Base-by-base conservation (phyloP, 352 stramenopile genomes). In the Globisporangium carolinianum region DNA sequence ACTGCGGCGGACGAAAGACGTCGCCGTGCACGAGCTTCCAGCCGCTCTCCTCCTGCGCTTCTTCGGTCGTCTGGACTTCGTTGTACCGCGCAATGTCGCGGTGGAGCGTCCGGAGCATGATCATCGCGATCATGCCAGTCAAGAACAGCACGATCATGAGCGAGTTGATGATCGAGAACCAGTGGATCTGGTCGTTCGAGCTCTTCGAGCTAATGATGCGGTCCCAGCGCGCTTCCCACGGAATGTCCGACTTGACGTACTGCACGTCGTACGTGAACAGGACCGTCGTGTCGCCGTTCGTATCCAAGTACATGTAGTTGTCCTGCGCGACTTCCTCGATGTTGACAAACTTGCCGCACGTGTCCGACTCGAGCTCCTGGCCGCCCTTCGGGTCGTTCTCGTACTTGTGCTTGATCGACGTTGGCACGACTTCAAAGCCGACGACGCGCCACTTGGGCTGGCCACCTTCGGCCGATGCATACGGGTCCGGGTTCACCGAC, bases 101-200 rank as follows among this genome's bases (percentile, higher is more conserved):
- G 62, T 97, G 91, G n/a, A 99, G 86, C 41, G 97, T 99, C 48
- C 97, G 93, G 53, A 99, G 79, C 91, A 99, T 98, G 75, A 99
- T 99, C 79, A 98, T 99, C 35, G 94, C 97, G 48, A 99, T 98
- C 66, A 99, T 98, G 60, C 95, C 96, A 6, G 96, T 99, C 50
- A 99, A 84, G 79, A 99, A 99, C 7, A 99, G 75, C 47, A 99
- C 97, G 69, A 99, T 99, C 95, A 99, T 98, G 56, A 99, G 87
- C 53, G 93, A 99, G 80, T 99, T 99, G 63, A 99, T 96, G 75
- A 99, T 99, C 60, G 94, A 97, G 79, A 99, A 99, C 80, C 97
- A 99, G 71, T 98, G 97, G 67, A 99, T 98, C 80, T 98, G 96
- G 67, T 99, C 96, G 71, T 99, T 97, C 46, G 94, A 89, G 72